Evolutionary conservation across 2,329 filamentous ascomycete genomes (phyloP).

Genomic region (Raffaelea arxii): DNA sequence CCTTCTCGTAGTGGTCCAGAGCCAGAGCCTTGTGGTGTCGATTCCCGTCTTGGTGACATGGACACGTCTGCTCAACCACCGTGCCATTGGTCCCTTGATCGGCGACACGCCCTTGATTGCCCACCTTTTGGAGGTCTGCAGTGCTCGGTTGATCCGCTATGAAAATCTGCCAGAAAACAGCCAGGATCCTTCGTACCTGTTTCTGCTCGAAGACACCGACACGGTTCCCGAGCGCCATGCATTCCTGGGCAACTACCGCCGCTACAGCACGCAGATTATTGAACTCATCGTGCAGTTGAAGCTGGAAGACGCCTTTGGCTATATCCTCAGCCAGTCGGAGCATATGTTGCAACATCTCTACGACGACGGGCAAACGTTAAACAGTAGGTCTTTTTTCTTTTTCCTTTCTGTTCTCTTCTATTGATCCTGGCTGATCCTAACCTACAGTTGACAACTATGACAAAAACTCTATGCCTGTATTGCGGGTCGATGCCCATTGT

Average conservation of each 20-base stretch:
- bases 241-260: conserved; percentile 89
- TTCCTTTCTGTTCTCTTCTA: not conserved
- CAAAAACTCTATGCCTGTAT: conserved; percentile 60
- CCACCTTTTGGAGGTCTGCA: conserved; percentile 72
- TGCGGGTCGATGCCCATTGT: conserved; percentile 81
- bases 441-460: conserved; percentile 45
- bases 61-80: conserved; percentile 70
- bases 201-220: conserved; percentile 88
- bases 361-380: conserved; percentile 56
- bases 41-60: conserved; percentile 87
- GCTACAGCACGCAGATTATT: conserved; percentile 81
- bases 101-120: conserved; percentile 57
- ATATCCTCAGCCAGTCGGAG: conserved; percentile 76
- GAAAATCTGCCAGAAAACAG: conserved; percentile 78
- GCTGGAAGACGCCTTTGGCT: conserved; percentile 73
- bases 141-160: conserved; percentile 74
- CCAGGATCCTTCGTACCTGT: conserved; percentile 67
- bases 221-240: conserved; percentile 89
- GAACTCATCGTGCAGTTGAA: conserved; percentile 77
- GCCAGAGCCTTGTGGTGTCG: conserved; percentile 82
- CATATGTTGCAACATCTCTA: conserved; percentile 67
- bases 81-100: conserved; percentile 55
- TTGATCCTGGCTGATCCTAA: not conserved
- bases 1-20: conserved; percentile 68
- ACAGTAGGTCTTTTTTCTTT: conserved; percentile 36